Base-by-base conservation (phyloP, 2,329 filamentous ascomycete species). In the Pseudogymnoascus sp. region DNA sequence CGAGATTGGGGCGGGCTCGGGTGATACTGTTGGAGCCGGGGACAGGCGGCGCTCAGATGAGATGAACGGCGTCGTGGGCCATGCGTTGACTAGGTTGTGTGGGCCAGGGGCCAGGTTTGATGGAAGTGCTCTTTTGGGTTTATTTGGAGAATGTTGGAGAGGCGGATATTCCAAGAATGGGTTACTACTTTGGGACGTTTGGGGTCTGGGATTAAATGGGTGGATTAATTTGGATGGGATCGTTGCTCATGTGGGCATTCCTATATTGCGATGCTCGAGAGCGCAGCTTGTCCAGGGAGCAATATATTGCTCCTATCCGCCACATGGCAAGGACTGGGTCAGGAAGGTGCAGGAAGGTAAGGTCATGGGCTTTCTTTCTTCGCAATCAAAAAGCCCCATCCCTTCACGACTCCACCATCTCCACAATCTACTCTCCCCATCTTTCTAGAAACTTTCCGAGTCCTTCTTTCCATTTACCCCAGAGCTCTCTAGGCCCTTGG, bases 151-250 rank as follows among this genome's bases (percentile, higher is more conserved):
- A 10, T n/a, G 21, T 51, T 25, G 21, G 45, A 13, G 45, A 51
- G 13, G n/a, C 13, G 45, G 21, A 25, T 51, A 51, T 51, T 51
- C 8, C 45, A 5, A 25, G 13, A 2, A 1, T 51, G 13, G 10
- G 21, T 51, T 51, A 51, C 45, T 51, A 51, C 43, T 28, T 51
- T 51, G 21, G 45, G 45, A 51, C 21, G 21, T 51, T 51, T 25
- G 45, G 45, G 11, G 45, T 51, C 45, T 51, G 45, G 45, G 21
- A 28, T 51, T 51, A 51, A 51, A 51, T 25, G 45, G 21, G 6
- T n/a, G 45, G 45, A 51, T 51, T 51, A 25, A 51, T 51, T 25
- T 51, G 45, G 45, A 51, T 21, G 45, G 45, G 45, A 51, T 51
- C 11, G 11, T 51, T 51, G 45, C 45, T 51, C 45, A 28, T 28